Conservation (phyloP, 108 stramenopile species). For the Cyclotella atomus region DNA sequence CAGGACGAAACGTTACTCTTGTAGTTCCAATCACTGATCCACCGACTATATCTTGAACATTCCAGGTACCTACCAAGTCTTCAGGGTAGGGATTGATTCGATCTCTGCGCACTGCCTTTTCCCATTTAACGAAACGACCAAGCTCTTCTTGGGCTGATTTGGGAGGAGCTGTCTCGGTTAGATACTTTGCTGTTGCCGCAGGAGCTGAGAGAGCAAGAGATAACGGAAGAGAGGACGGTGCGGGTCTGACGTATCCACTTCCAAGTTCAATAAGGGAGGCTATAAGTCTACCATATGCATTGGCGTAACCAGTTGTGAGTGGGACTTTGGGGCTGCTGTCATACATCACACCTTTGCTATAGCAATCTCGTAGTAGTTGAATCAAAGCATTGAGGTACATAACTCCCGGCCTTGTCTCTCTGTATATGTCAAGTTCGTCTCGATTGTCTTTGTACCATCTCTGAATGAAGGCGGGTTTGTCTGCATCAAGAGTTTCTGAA, state of each 20-base stretch:
- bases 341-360: conserved; percentile 67
- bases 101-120: conserved; percentile 66
- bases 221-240: conserved; percentile 29
- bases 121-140: conserved; percentile 85
- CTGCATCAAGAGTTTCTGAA: conserved; percentile 80
- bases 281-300: conserved; percentile 77
- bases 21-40: conserved; percentile 78
- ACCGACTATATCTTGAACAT: conserved; percentile 80
- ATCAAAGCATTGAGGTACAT: conserved; percentile 80
- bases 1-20: conserved; percentile 59
- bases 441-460: conserved; percentile 79
- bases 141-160: conserved; percentile 78
- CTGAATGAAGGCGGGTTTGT: conserved; percentile 72
- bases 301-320: conserved; percentile 66
- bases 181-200: conserved; percentile 40
- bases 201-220: conserved; percentile 53
- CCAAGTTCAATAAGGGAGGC: conserved; percentile 76
- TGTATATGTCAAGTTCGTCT: conserved; percentile 8
- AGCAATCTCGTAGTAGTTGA: conserved; percentile 66
- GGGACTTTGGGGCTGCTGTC: conserved; percentile 65
- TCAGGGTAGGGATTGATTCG: conserved; percentile 73
- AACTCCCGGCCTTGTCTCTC: conserved; percentile 74
- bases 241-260: conserved; percentile 81
- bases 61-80: conserved; percentile 81
- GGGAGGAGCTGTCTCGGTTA: conserved; percentile 48